These are phyloP conservation scores for Pisolithus orientalis DNA, from an alignment of 768 basidiomycete species.

Conservation along the genomic window DNA sequence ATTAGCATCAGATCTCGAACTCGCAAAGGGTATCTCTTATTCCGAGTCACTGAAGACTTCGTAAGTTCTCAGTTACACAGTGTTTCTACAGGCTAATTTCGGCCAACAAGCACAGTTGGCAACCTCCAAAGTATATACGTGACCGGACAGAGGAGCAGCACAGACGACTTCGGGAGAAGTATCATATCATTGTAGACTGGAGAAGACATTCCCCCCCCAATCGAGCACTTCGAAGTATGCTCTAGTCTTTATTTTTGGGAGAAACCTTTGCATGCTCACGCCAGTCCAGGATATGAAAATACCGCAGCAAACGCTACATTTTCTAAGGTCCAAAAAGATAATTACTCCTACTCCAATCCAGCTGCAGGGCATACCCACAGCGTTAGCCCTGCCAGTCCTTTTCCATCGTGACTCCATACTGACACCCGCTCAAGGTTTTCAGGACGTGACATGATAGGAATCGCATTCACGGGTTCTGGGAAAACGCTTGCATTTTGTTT, in stretches of 20 bases:
- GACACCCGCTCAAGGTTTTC: conserved; percentile 55
- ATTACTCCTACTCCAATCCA: conserved; percentile 90
- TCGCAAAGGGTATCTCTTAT: conserved; percentile 90
- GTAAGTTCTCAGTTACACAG: conserved; percentile 37
- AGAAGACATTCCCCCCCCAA: conserved; percentile 89
- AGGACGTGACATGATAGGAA: conserved; percentile 96
- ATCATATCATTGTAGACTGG: conserved; percentile 95
- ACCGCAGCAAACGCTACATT: conserved; percentile 77
- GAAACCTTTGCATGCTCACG: conserved; percentile 6
- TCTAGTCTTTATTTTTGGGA: not conserved
- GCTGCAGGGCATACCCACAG: conserved; percentile 92
- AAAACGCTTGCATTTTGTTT: conserved; percentile 98
- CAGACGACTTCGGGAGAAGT: conserved; percentile 74
- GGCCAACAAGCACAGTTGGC: conserved; percentile 56
- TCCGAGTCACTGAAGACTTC: conserved; percentile 79
- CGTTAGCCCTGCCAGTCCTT: conserved; percentile 44
- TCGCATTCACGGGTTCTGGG: conserved; percentile 98
- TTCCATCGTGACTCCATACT: conserved; percentile 1
- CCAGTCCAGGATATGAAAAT: conserved; percentile 90
- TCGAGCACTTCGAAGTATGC: conserved; percentile 75
- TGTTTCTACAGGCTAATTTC: not conserved
- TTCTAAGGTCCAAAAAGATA: conserved; percentile 82
- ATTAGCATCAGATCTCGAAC: conserved; percentile 86
- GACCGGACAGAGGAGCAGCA: conserved; percentile 65
- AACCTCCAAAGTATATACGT: conserved; percentile 77